Evolutionary conservation across 1,139 yeast genomes (phyloP).

Genomic region (Blastobotrys ciferrii): DNA sequence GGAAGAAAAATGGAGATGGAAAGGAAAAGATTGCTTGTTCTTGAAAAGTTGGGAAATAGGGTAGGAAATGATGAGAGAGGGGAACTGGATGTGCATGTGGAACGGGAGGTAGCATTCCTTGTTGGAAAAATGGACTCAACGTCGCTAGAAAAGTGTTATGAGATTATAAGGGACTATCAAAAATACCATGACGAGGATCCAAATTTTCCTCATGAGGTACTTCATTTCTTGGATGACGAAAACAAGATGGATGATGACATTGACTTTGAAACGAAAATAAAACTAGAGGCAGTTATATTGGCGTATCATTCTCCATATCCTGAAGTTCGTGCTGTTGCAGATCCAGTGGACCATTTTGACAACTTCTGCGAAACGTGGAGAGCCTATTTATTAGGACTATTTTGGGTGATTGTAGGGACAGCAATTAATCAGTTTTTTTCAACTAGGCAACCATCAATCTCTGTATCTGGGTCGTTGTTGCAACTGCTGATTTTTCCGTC

Average conservation of each 20-base stretch:
- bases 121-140: background rate
- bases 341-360: slow-evolving; percentile 49
- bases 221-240: background rate
- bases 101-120: background rate
- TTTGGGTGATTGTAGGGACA: slow-evolving; percentile 56
- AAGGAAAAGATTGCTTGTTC: too few relatives aligned
- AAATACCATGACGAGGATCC: slow-evolving; percentile 3
- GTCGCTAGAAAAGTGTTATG: background rate
- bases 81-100: background rate
- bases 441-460: slow-evolving; percentile 54
- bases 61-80: too few relatives aligned
- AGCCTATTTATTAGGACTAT: slow-evolving; percentile 52
- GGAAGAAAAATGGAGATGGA: too few relatives aligned
- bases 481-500: slow-evolving; percentile 59
- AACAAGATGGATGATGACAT: background rate
- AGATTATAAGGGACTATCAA: background rate
- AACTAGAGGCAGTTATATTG: slow-evolving; percentile 43
- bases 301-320: slow-evolving; percentile 58
- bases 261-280: slow-evolving; percentile 34
- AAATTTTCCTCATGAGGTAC: slow-evolving; percentile 2
- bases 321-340: slow-evolving; percentile 59
- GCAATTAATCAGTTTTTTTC: slow-evolving; percentile 57
- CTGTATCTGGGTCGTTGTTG: slow-evolving; percentile 47
- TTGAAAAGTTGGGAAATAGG: too few relatives aligned
- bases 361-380: slow-evolving; percentile 55